Conservation (phyloP, 805 yeast genomes). For the Priceomyces castillae region DNA sequence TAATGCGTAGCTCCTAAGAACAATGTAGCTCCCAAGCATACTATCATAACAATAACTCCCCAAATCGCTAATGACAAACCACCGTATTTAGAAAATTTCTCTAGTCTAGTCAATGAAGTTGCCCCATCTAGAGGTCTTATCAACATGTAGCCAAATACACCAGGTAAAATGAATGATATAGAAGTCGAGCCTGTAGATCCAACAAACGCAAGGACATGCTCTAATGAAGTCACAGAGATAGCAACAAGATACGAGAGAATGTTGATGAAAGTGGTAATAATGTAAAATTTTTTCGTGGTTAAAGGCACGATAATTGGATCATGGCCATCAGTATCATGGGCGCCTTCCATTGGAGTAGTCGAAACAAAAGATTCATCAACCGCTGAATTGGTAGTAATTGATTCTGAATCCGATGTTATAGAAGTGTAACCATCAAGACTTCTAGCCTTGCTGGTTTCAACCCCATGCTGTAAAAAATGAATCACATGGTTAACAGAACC, state of each 20-base stretch:
- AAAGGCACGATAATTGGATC: slow-evolving; percentile 51
- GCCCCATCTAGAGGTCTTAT: slow-evolving; percentile 37
- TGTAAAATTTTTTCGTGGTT: slow-evolving; percentile 43
- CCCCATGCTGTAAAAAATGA: slow-evolving; percentile 44
- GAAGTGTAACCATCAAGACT: slow-evolving; percentile 19
- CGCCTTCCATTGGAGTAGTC: slow-evolving; percentile 47
- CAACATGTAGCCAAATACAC: slow-evolving; percentile 66
- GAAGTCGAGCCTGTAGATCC: slow-evolving; percentile 85
- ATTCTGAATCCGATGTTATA: slow-evolving; percentile 25
- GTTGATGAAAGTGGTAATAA: slow-evolving; percentile 49
- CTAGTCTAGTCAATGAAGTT: slow-evolving; percentile 24
- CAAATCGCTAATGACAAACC: slow-evolving; percentile 47
- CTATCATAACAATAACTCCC: slow-evolving; percentile 55
- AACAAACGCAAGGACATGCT: slow-evolving; percentile 65
- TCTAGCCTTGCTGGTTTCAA: slow-evolving; percentile 22
- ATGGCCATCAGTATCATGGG: slow-evolving; percentile 46
- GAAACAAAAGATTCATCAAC: slow-evolving; percentile 39
- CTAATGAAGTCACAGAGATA: slow-evolving; percentile 58
- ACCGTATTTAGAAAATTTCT: slow-evolving; percentile 32
- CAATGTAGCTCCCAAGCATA: slow-evolving; percentile 51
- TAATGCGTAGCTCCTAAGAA: slow-evolving; percentile 40
- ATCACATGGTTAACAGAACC: slow-evolving; percentile 66
- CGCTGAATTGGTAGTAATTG: slow-evolving; percentile 17
- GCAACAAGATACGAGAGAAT: slow-evolving; percentile 54
- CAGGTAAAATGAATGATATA: slow-evolving; percentile 75